Evolutionary conservation across 305 asterid species (phyloP).

Genomic region (Petunia hybrid): DNA sequence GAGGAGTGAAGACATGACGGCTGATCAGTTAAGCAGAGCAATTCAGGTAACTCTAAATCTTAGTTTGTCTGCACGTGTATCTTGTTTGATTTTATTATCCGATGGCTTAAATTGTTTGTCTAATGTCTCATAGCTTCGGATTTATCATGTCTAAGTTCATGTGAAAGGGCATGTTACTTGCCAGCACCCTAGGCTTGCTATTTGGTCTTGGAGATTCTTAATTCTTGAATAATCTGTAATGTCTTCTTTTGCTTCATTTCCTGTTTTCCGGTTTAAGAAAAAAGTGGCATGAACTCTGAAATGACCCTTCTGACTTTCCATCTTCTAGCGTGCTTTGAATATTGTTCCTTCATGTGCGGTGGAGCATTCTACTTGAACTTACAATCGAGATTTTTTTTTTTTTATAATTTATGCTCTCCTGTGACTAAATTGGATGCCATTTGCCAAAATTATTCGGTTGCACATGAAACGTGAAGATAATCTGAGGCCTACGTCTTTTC

Average conservation of each 20-base stretch:
- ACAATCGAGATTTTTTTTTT: neutral
- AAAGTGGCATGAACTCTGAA: constrained; percentile 9
- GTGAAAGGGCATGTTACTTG: constrained; percentile 14
- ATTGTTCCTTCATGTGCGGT: neutral
- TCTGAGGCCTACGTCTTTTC: neutral
- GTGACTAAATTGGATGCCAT: constrained; percentile 5
- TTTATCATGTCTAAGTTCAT: neutral
- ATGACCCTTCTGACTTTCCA: constrained; percentile 5
- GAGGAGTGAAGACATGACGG: constrained; percentile 36
- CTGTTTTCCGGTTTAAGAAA: neutral
- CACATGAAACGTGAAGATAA: neutral
- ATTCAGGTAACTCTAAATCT: constrained; percentile 56
- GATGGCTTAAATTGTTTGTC: neutral
- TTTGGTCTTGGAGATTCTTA: constrained; percentile 7
- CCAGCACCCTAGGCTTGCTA: constrained; percentile 20
- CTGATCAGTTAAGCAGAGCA: constrained; percentile 57
- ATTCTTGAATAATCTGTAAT: neutral
- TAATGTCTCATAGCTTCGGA: neutral
- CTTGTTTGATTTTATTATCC: constrained; percentile 8
- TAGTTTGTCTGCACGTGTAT: neutral
- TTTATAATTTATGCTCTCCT: neutral
- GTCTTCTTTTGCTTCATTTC: neutral
- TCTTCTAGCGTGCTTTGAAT: neutral
- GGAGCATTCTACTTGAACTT: neutral
- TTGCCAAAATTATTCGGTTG: neutral